These are phyloP conservation scores for Phytophthora nicotianae DNA, from an alignment of 352 stramenopile genomes.

Conservation along the genomic window DNA sequence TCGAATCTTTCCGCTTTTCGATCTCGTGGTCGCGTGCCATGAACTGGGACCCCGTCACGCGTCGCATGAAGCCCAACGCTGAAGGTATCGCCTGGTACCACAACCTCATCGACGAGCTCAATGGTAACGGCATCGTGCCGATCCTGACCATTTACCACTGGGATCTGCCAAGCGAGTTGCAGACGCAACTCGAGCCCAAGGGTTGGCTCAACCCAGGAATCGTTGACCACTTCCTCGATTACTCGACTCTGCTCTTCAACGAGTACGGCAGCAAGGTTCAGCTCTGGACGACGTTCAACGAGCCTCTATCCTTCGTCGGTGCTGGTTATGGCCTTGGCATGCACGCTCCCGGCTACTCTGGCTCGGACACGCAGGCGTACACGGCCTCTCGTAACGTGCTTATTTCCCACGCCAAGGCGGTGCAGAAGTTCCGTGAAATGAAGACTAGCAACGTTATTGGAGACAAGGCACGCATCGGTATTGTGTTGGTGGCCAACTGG, in stretches of 20 bases:
- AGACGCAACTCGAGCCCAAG: slow-evolving; percentile 55
- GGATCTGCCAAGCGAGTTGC: slow-evolving; percentile 89
- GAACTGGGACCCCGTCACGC: slow-evolving; percentile 63
- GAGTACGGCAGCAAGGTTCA: slow-evolving; percentile 92
- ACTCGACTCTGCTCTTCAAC: slow-evolving; percentile 88
- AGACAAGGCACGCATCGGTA: slow-evolving; percentile 84
- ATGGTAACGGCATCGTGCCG: slow-evolving; percentile 81
- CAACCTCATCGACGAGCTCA: slow-evolving; percentile 83
- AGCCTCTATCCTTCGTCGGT: slow-evolving; percentile 89
- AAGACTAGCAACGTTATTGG: slow-evolving; percentile 31
- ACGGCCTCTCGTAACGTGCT: slow-evolving; percentile 86
- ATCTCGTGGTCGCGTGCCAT: slow-evolving; percentile 92
- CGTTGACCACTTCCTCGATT: slow-evolving; percentile 77
- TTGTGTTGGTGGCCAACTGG: slow-evolving; percentile 90
- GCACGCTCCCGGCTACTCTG: slow-evolving; percentile 36
- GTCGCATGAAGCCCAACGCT: slow-evolving; percentile 59
- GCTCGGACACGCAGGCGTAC: slow-evolving; percentile 52
- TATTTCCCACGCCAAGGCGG: slow-evolving; percentile 86
- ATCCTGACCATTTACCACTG: slow-evolving; percentile 95
- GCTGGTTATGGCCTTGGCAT: slow-evolving; percentile 85
- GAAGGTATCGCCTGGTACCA: slow-evolving; percentile 92
- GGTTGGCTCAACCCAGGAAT: slow-evolving; percentile 57
- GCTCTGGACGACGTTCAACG: slow-evolving; percentile 96
- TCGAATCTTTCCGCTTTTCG: slow-evolving; percentile 93
- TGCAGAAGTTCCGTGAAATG: slow-evolving; percentile 85